These are phyloP conservation scores for Lentinus tigrinus DNA, from an alignment of 768 basidiomycete species.

Conservation along the genomic window DNA sequence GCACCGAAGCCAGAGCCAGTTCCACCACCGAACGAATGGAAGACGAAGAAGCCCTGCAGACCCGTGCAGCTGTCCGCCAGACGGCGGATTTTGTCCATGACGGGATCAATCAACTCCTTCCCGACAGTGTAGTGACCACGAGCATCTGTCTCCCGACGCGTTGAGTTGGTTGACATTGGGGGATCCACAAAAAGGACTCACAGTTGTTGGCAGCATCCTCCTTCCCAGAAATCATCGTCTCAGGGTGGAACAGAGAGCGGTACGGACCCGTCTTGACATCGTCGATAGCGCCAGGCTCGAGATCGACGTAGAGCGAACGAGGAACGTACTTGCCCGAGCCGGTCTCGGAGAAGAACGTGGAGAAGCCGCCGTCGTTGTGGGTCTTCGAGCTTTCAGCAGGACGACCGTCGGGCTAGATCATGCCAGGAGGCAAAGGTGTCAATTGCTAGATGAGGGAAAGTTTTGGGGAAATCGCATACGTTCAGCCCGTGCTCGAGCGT, in stretches of 20 bases:
- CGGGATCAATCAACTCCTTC: conserved; percentile 95
- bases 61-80: conserved; percentile 96
- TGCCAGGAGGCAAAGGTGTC: conserved; percentile 1
- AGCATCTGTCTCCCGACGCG: conserved; percentile 59
- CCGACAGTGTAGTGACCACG: conserved; percentile 99
- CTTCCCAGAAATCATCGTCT: conserved; percentile 95
- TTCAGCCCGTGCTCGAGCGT: conserved; percentile 96
- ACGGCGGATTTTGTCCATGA: conserved; percentile 93
- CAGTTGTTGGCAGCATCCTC: conserved; percentile 99
- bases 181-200: conserved; percentile 40
- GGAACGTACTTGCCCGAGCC: conserved; percentile 95
- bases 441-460: not conserved
- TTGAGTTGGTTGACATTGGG: not conserved
- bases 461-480: conserved; percentile 42
- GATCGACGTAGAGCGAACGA: conserved; percentile 92
- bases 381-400: conserved; percentile 59
- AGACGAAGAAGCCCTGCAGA: conserved; percentile 98
- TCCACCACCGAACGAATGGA: conserved; percentile 99
- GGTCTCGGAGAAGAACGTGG: conserved; percentile 97
- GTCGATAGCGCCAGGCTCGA: conserved; percentile 94
- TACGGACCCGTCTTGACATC: conserved; percentile 92
- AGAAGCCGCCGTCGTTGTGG: conserved; percentile 75
- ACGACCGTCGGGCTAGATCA: conserved; percentile 83
- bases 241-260: conserved; percentile 94
- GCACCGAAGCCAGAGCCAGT: conserved; percentile 99